These are phyloP conservation scores for Myxozyma neotropica DNA, from an alignment of 805 yeast genomes.

Conservation along the genomic window DNA sequence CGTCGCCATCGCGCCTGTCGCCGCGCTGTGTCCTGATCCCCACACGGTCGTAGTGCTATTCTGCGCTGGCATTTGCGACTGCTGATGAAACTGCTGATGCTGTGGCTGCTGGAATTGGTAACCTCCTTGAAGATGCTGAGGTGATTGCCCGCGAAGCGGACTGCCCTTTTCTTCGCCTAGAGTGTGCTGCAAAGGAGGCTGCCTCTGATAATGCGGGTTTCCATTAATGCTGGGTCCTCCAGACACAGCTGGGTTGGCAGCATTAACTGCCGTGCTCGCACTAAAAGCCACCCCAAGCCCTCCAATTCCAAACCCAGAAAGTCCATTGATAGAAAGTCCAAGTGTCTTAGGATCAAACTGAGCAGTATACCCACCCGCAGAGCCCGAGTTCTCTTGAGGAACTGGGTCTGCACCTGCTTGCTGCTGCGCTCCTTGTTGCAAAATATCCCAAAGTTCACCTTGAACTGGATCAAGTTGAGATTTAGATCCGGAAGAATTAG, in stretches of 20 bases:
- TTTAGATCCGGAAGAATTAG: neutral
- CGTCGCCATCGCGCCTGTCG: neutral
- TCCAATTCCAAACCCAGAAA: conserved; percentile 13
- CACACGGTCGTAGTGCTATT: neutral
- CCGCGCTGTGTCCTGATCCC: neutral
- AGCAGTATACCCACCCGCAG: neutral
- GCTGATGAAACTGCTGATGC: conserved; percentile 2
- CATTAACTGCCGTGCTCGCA: neutral
- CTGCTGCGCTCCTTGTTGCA: conserved; percentile 29
- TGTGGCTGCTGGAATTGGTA: neutral
- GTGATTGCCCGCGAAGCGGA: neutral
- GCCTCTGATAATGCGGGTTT: neutral
- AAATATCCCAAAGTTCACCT: conserved; percentile 31
- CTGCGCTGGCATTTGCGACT: neutral
- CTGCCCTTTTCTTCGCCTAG: neutral
- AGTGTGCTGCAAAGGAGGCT: conserved; percentile 1
- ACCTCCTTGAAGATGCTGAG: neutral
- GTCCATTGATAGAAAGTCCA: conserved; percentile 1
- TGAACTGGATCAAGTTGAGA: conserved; percentile 21
- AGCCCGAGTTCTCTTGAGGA: neutral
- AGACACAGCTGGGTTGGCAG: neutral
- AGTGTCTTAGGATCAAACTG: conserved; percentile 8
- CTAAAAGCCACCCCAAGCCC: neutral
- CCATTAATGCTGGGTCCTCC: neutral
- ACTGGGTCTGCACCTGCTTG: conserved; percentile 3